Evolutionary conservation across 75 land plant genomes (phyloP).

Genomic region (Sequoia sempervirens): DNA sequence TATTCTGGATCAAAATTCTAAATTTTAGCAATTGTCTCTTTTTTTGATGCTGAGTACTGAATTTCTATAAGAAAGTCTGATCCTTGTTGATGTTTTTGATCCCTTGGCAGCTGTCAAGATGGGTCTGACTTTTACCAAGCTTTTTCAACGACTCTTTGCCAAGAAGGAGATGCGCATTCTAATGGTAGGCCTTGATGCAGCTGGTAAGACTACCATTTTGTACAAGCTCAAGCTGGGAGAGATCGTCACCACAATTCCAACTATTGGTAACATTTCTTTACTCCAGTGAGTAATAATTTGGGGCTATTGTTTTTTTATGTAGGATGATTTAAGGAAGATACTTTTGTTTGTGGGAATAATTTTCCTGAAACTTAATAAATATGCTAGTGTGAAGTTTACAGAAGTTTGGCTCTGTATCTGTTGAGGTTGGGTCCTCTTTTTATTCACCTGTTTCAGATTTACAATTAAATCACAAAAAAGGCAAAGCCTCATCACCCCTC

Average conservation of each 20-base stretch:
- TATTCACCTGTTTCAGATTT: neutral
- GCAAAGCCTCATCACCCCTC: neutral
- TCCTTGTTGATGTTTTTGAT: neutral
- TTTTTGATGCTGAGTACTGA: neutral
- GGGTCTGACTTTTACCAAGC: conserved; percentile 49
- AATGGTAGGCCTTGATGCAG: conserved; percentile 60
- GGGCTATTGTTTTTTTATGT: neutral
- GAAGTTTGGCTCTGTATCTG: neutral
- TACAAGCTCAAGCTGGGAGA: conserved; percentile 52
- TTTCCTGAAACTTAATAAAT: neutral
- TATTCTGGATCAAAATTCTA: neutral
- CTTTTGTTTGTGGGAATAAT: neutral
- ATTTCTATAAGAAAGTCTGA: neutral
- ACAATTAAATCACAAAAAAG: neutral
- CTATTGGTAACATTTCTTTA: conserved; percentile 25
- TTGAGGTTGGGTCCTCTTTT: neutral
- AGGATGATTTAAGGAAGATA: neutral
- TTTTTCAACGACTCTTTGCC: conserved; percentile 34
- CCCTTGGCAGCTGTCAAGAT: conserved; percentile 10
- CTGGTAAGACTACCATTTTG: conserved; percentile 50
- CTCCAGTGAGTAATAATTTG: neutral
- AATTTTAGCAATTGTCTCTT: neutral
- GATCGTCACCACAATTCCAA: conserved; percentile 50
- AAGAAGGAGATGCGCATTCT: conserved; percentile 56
- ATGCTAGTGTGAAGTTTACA: neutral